These are phyloP conservation scores for Firmiana major DNA, from an alignment of 345 rosid genomes.

Conservation along the genomic window DNA sequence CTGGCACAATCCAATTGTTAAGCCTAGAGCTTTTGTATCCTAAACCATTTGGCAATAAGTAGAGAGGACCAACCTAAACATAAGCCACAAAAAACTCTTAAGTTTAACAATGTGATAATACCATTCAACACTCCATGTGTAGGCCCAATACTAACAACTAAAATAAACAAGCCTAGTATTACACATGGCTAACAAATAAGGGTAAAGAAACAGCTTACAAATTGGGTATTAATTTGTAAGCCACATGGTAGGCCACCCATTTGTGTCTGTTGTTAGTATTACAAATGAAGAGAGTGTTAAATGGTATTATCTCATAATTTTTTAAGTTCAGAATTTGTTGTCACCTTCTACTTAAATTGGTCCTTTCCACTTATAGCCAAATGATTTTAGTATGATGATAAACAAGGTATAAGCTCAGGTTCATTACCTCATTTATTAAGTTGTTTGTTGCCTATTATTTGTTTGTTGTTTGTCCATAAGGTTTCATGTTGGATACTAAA, in stretches of 20 bases:
- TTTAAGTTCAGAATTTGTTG: neutral
- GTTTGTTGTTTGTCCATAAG: neutral
- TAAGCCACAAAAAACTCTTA: neutral
- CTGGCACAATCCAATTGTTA: no score
- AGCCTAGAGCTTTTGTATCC: no score
- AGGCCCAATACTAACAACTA: no score
- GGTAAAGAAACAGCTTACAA: no score
- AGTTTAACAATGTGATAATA: neutral
- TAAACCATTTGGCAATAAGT: neutral
- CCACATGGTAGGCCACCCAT: neutral
- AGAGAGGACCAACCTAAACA: neutral
- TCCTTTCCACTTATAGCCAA: neutral
- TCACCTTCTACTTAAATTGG: neutral
- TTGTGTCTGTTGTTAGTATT: neutral
- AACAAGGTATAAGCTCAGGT: neutral
- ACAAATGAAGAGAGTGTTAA: neutral
- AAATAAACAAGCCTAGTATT: no score
- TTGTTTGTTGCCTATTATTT: neutral
- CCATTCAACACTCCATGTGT: neutral
- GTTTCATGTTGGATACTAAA: neutral
- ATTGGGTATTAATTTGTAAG: neutral
- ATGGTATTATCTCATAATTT: no score
- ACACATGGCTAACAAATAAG: no score
- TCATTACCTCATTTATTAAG: neutral
- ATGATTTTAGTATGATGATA: neutral